Conservation (phyloP, 1,139 yeast genomes). For the Yamadazyma diddensiae region DNA sequence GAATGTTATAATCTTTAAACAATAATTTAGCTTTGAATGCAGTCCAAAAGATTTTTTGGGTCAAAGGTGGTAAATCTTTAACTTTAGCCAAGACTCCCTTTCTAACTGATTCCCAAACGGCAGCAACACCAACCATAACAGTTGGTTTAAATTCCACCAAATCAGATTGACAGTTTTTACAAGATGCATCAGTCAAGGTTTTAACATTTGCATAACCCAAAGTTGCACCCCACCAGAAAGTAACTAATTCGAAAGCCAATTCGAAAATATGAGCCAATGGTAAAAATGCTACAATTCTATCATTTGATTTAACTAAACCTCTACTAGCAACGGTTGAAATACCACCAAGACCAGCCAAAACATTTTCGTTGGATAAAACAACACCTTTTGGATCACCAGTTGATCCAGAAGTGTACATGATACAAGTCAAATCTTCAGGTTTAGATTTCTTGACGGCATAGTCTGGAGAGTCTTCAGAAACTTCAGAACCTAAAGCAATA, state of each 20-base stretch:
- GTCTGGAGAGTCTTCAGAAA: constrained; percentile 17
- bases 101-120: constrained; percentile 96
- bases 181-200: constrained; percentile 80
- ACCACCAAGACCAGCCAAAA: constrained; percentile 85
- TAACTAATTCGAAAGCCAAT: constrained; percentile 75
- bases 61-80: constrained; percentile 58
- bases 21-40: constrained; percentile 73
- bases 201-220: constrained; percentile 92
- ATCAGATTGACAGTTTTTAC: constrained; percentile 85
- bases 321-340: constrained; percentile 62
- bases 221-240: constrained; percentile 86
- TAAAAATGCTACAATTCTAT: constrained; percentile 79
- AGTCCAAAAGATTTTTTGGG: constrained; percentile 86
- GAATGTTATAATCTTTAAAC: constrained; percentile 62
- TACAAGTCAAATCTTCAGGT: constrained; percentile 73
- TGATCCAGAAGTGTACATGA: constrained; percentile 98
- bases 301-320: constrained; percentile 49
- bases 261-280: constrained; percentile 98
- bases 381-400: constrained; percentile 99
- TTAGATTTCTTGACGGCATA: constrained; percentile 20
- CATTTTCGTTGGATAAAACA: constrained; percentile 71
- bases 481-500: constrained; percentile 56
- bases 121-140: constrained; percentile 97
- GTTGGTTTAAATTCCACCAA: constrained; percentile 86
- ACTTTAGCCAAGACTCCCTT: constrained; percentile 87